A percentile compares a stretch with the other conserved stretches of the same genome.
phyloP scores from a whole-genome alignment of 2,329 filamentous ascomycete genomes.

The Alternaria novae-zelandiae region DNA sequence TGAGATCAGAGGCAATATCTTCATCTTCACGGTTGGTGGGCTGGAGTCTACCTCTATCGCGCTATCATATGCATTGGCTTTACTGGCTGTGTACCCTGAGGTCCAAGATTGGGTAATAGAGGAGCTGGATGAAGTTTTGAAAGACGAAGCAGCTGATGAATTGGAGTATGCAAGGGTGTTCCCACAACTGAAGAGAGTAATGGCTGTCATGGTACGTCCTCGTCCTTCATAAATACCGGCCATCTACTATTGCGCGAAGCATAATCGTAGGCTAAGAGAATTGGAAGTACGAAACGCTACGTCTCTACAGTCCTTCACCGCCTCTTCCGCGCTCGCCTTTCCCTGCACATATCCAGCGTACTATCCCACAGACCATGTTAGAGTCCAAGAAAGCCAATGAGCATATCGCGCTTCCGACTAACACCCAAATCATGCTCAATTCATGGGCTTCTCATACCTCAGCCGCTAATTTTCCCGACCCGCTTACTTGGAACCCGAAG shows the following conservation, averaged over 20 bases:
- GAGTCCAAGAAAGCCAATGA: neutral
- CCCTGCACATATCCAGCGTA: neutral
- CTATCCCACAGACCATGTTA: conserved; percentile 3
- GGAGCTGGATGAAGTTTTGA: conserved; percentile 53
- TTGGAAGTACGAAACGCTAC: conserved; percentile 36
- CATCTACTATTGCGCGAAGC: neutral
- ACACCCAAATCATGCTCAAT: conserved; percentile 22
- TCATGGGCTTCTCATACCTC: conserved; percentile 37
- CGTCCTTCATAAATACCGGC: neutral
- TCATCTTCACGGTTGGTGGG: conserved; percentile 39
- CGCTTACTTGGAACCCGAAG: conserved; percentile 37
- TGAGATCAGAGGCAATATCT: conserved; percentile 41
- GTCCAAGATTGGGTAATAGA: conserved; percentile 61
- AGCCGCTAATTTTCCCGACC: conserved; percentile 30
- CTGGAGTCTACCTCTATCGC: conserved; percentile 53
- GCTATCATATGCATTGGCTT: conserved; percentile 56
- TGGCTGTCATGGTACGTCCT: conserved; percentile 56
- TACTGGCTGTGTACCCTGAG: conserved; percentile 55
- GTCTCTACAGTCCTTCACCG: conserved; percentile 30
- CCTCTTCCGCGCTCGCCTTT: conserved; percentile 19
- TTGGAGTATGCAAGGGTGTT: conserved; percentile 52
- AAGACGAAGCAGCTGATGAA: conserved; percentile 12
- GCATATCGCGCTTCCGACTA: conserved; percentile 16
- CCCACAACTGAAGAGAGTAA: conserved; percentile 52
- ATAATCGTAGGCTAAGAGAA: neutral